Conservation (phyloP, 1,284 basidiomycete species). For the Ceratobasidium sp. region DNA sequence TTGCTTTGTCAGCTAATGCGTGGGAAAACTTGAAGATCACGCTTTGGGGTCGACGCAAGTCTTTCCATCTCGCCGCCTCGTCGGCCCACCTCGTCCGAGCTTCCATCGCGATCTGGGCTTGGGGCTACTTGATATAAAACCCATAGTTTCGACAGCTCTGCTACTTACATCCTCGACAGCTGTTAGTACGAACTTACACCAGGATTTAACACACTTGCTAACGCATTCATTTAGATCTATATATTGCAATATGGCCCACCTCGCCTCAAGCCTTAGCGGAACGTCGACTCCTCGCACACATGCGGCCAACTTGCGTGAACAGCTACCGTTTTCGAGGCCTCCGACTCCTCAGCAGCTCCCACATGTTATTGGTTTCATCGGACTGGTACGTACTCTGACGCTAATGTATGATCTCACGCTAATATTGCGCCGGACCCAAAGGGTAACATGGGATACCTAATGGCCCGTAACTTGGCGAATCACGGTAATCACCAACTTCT, state of each 20-base stretch:
- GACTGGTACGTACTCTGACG: slow-evolving; percentile 71
- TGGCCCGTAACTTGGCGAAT: slow-evolving; percentile 81
- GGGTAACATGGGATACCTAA: slow-evolving; percentile 69
- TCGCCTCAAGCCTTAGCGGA: neutral
- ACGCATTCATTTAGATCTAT: slow-evolving; percentile 2
- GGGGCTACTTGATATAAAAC: slow-evolving; percentile 18
- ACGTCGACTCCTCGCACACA: slow-evolving; percentile 24
- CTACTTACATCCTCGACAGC: neutral
- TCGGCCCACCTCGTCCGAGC: slow-evolving; percentile 28
- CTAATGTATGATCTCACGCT: slow-evolving; percentile 55
- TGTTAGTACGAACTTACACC: neutral
- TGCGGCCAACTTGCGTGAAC: slow-evolving; percentile 23
- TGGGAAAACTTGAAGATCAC: slow-evolving; percentile 35
- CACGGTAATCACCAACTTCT: slow-evolving; percentile 57
- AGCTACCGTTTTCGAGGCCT: slow-evolving; percentile 70
- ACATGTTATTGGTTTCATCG: slow-evolving; percentile 60
- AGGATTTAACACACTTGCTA: neutral
- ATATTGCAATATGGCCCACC: slow-evolving; percentile 1
- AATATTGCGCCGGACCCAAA: slow-evolving; percentile 53
- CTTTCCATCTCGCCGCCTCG: slow-evolving; percentile 32
- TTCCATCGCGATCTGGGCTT: slow-evolving; percentile 44
- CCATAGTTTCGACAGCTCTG: neutral
- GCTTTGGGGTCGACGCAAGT: slow-evolving; percentile 1
- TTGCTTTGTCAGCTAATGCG: slow-evolving; percentile 35
- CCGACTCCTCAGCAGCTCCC: slow-evolving; percentile 62